These are phyloP conservation scores for Trichocomaceae sp. DNA, from an alignment of 2,329 filamentous ascomycete species.

Conservation along the genomic window DNA sequence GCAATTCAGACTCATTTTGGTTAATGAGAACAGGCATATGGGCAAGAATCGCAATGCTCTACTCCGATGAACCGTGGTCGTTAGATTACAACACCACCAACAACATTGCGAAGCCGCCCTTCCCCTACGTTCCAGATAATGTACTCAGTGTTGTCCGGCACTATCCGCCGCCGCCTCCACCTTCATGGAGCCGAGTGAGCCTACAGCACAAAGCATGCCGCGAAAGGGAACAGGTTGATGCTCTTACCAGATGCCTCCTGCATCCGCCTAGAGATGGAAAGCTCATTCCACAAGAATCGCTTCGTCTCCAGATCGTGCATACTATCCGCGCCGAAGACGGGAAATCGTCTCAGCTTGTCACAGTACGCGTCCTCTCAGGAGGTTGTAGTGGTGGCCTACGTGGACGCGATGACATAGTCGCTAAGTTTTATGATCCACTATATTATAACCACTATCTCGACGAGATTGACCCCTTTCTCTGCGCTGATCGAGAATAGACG, in stretches of 20 bases:
- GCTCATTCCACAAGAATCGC: neutral
- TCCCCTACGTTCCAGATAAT: neutral
- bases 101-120: neutral
- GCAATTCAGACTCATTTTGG: too few relatives aligned
- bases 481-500: neutral
- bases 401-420: neutral
- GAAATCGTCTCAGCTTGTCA: neutral
- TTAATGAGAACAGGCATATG: neutral
- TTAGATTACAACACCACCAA: neutral
- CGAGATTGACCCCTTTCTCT: neutral
- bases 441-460: slow-evolving; percentile 1
- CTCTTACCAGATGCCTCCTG: neutral
- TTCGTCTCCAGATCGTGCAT: neutral
- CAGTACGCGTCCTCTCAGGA: neutral
- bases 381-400: neutral
- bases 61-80: neutral
- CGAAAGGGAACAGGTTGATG: neutral
- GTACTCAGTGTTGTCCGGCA: neutral
- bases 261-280: neutral
- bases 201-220: neutral
- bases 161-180: neutral
- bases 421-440: neutral
- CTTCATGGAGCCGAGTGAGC: neutral
- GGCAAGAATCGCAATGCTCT: neutral
- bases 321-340: neutral